Percentiles rank a stretch among this genome's conserved stretches.
phyloP scores from a whole-genome alignment of 2,329 filamentous ascomycete genomes.

The Onygenales sp. region DNA sequence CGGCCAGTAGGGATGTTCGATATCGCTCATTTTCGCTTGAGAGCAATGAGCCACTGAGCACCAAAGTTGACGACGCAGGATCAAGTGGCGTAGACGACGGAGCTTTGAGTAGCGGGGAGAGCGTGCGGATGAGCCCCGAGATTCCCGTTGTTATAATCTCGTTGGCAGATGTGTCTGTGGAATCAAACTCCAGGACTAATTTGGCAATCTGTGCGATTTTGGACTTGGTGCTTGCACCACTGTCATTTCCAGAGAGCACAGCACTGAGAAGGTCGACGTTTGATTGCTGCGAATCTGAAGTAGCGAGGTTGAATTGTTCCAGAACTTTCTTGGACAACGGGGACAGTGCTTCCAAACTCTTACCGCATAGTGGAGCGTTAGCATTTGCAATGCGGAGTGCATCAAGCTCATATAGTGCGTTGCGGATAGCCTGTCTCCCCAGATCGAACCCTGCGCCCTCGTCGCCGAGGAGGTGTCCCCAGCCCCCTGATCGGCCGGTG shows the following conservation, averaged over 20 bases:
- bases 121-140: background rate
- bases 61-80: background rate
- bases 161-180: background rate
- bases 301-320: conserved; percentile 3
- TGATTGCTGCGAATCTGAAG: background rate
- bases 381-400: conserved; percentile 5
- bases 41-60: conserved; percentile 4
- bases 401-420: conserved; percentile 24
- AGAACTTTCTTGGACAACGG: conserved; percentile 3
- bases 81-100: background rate
- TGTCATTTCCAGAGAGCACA: background rate
- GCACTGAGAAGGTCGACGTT: conserved; percentile 5
- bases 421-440: conserved; percentile 27
- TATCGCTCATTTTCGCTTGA: conserved; percentile 2
- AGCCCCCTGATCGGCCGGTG: conserved; percentile 32
- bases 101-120: background rate
- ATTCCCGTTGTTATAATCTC: conserved; percentile 1
- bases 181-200: conserved; percentile 1
- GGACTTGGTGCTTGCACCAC: background rate
- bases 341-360: background rate
- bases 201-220: conserved; percentile 5
- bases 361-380: background rate
- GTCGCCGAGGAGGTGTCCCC: conserved; percentile 37
- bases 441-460: conserved; percentile 36
- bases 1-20: background rate